phyloP scores from a whole-genome alignment of 2,329 filamentous ascomycete genomes.

The Hymenoscyphus scutula region DNA sequence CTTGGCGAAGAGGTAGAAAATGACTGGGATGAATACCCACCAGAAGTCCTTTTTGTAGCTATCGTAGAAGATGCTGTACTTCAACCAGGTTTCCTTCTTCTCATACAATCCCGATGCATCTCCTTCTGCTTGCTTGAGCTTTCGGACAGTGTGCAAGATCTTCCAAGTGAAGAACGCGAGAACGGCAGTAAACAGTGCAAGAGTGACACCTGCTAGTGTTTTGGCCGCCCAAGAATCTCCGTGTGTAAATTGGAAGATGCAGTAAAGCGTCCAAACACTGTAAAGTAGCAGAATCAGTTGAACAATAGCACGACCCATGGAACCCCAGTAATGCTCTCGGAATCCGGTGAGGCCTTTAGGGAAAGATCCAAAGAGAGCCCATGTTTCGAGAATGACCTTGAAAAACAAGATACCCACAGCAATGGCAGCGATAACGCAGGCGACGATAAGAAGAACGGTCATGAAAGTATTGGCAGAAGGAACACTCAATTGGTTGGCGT shows the following conservation, averaged over 20 bases:
- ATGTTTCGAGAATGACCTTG: constrained; percentile 87
- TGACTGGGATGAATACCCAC: constrained; percentile 92
- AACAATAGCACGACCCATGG: constrained; percentile 84
- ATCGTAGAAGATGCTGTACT: constrained; percentile 97
- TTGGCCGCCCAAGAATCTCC: constrained; percentile 96
- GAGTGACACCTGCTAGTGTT: constrained; percentile 74
- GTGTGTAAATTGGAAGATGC: constrained; percentile 89
- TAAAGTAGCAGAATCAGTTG: constrained; percentile 89
- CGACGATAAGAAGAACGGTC: constrained; percentile 86
- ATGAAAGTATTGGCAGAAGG: constrained; percentile 93
- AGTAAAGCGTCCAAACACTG: constrained; percentile 93
- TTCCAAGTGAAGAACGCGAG: constrained; percentile 81
- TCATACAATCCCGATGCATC: constrained; percentile 75
- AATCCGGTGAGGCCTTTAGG: constrained; percentile 77
- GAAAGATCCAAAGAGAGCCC: constrained; percentile 87
- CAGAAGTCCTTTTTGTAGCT: constrained; percentile 92
- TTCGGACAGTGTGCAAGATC: constrained; percentile 74
- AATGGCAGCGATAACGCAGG: constrained; percentile 80
- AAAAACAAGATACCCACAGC: constrained; percentile 82
- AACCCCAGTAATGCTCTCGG: constrained; percentile 94
- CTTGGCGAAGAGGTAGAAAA: constrained; percentile 87
- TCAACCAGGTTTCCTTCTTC: constrained; percentile 85
- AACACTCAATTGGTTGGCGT: constrained; percentile 78
- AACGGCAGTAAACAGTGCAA: constrained; percentile 75
- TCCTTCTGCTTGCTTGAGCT: constrained; percentile 73